phyloP scores from a whole-genome alignment of 805 yeast genomes.

The Jamesozyma hellenica region DNA sequence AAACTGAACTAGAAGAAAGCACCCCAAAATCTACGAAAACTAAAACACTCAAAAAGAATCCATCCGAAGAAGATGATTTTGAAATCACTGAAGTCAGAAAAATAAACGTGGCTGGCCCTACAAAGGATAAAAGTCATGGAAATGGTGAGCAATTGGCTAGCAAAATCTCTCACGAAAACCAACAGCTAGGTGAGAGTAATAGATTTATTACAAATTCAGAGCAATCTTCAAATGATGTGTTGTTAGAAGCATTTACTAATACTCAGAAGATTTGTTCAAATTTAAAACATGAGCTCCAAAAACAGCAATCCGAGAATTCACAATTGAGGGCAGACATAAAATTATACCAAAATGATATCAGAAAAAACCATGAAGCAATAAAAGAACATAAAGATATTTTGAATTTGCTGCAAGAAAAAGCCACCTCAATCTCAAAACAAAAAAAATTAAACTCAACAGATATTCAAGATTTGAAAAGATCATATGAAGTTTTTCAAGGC shows the following conservation, averaged over 20 bases:
- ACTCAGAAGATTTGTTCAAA: conserved; percentile 30
- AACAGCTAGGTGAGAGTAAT: not conserved
- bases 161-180: not conserved
- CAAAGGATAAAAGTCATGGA: too few species aligned
- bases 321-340: conserved; percentile 20
- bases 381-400: conserved; percentile 18
- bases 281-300: conserved; percentile 28
- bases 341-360: conserved; percentile 16
- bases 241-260: conserved; percentile 33
- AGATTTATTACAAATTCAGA: conserved; percentile 1
- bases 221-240: conserved; percentile 29
- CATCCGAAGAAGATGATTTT: conserved; percentile 26
- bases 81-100: conserved; percentile 35
- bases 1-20: not conserved
- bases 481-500: conserved; percentile 11
- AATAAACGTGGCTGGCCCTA: conserved; percentile 4
- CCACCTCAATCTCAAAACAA: conserved; percentile 16
- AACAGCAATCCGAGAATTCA: conserved; percentile 20
- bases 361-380: conserved; percentile 16
- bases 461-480: conserved; percentile 18
- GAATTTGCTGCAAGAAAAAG: conserved; percentile 14
- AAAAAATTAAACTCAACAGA: conserved; percentile 16
- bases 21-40: conserved; percentile 9
- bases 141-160: not conserved
- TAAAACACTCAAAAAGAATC: not conserved